These are phyloP conservation scores for Malassezia dermatis DNA, from an alignment of 1,284 basidiomycete genomes.

Conservation along the genomic window DNA sequence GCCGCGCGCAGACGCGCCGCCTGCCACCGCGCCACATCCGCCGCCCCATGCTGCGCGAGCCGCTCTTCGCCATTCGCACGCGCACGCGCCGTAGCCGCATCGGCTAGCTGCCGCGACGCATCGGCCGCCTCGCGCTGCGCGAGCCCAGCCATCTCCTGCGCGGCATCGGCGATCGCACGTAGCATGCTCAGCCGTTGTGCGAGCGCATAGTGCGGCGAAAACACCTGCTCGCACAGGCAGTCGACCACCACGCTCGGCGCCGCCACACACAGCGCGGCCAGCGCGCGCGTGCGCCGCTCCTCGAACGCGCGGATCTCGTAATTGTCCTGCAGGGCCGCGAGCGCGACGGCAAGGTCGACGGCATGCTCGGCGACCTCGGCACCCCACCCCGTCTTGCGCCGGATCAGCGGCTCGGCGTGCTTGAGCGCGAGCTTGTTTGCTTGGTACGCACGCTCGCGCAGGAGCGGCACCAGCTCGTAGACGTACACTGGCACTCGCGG, in stretches of 20 bases:
- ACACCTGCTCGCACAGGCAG: conserved; percentile 74
- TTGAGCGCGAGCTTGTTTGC: conserved; percentile 22
- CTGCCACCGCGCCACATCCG: background rate
- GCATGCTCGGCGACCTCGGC: conserved; percentile 61
- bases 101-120: background rate
- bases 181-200: conserved; percentile 74
- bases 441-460: conserved; percentile 25
- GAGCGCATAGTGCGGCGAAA: conserved; percentile 77
- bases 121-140: background rate
- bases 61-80: conserved; percentile 15
- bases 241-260: conserved; percentile 62
- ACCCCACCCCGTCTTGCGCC: conserved; percentile 28
- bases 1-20: background rate
- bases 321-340: conserved; percentile 69
- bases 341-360: conserved; percentile 63
- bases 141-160: conserved; percentile 65
- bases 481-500: conserved; percentile 47
- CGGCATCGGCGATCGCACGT: conserved; percentile 71
- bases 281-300: conserved; percentile 61
- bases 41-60: conserved; percentile 11
- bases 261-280: conserved; percentile 69
- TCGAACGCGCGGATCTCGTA: conserved; percentile 71
- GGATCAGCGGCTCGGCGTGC: conserved; percentile 24
- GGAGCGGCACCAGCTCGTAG: conserved; percentile 42
- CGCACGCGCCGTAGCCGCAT: conserved; percentile 8